A percentile compares a stretch with the other conserved stretches of the same genome.
Evolutionary conservation across 2,329 filamentous ascomycete species (phyloP).

Genomic region (Fusarium sp.): DNA sequence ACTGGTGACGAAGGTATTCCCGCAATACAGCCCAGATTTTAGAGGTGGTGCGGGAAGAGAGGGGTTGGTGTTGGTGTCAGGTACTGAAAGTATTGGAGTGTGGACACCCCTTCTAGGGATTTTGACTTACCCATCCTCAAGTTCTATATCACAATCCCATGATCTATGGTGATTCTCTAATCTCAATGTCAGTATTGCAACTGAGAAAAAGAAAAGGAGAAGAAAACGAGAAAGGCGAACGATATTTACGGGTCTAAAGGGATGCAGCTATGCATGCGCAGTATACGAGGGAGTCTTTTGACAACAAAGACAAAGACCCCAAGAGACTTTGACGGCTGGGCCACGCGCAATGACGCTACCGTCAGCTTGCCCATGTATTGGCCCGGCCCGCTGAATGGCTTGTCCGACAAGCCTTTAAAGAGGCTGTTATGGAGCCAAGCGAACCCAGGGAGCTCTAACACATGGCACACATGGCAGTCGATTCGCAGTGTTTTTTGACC

Average conservation of each 20-base stretch:
- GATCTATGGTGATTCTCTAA: conserved; percentile 41
- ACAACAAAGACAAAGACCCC: conserved; percentile 33
- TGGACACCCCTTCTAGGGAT: conserved; percentile 32
- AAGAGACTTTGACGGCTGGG: conserved; percentile 28
- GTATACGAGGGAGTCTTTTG: conserved; percentile 37
- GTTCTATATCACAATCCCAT: conserved; percentile 49
- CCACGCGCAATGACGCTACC: conserved; percentile 39
- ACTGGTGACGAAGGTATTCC: conserved; percentile 42
- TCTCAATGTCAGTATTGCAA: conserved; percentile 28
- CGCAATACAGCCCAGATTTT: conserved; percentile 35
- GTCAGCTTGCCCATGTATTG: conserved; percentile 36
- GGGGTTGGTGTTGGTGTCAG: conserved; percentile 35
- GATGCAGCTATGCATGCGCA: conserved; percentile 29
- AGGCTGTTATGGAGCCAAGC: conserved; percentile 29
- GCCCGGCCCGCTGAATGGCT: conserved; percentile 30
- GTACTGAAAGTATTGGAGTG: conserved; percentile 20
- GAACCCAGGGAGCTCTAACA: conserved; percentile 31
- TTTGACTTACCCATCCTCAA: conserved; percentile 52
- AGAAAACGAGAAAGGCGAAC: conserved; percentile 13
- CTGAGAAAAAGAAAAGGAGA: conserved; percentile 21
- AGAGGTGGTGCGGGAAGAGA: conserved; percentile 39
- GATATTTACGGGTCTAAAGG: conserved; percentile 32
- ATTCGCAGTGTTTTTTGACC: conserved; percentile 35
- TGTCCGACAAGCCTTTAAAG: conserved; percentile 26
- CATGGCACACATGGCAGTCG: conserved; percentile 33